Evolutionary conservation across 1,284 basidiomycete genomes (phyloP), one percentile per base, ranked within the genome.

Genomic region (Cryptococcus sp.): DNA sequence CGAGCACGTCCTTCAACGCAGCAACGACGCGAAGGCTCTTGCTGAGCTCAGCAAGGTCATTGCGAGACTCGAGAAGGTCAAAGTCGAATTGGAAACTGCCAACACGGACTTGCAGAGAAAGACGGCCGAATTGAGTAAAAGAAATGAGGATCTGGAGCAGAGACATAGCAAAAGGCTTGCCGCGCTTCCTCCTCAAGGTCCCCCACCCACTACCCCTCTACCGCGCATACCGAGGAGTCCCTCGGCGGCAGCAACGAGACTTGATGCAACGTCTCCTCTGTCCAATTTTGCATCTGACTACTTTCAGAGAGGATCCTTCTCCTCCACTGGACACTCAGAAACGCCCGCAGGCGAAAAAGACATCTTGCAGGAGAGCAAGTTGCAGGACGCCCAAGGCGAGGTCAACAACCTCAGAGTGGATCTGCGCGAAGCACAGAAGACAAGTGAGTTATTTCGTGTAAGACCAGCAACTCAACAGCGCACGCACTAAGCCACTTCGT

Each of bases 131-230:
- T 52, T 69, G 44, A 52, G 26, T 25, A 66, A 60, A 34, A 50
- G 62, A 17, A 25, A 63, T 10, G 45, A 19, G 13, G 62, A 68
- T 15, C 44, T 67, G 26, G 68, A 68, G 46, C 47, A 54, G 11
- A 61, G 65, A 46, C 54, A 43, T 38, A 54, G 52, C 47, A 56
- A 61, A 8, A 63, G 62, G 50, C 37, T 25, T 37, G 34, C 43
- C 25, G 50, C 48, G 41, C 59, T 59, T 4, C 75, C 75, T 10
- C 75, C 75, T 19, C 72, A 72, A 48, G 72, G 72, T 19, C 75
- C 75, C 10, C 75, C 75, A 15, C 75, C 75, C 1, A 70, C 64
- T 17, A 63, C 72, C 4, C 73, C 75, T 10, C 55, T 77, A 5
- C 75, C 75, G 19, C 73, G 73, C 3, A 58, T 73, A 6, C 74